Evolutionary conservation across 257 asterid species (phyloP), one percentile per base, ranked within the genome.

Genomic region (Avicennia marina): DNA sequence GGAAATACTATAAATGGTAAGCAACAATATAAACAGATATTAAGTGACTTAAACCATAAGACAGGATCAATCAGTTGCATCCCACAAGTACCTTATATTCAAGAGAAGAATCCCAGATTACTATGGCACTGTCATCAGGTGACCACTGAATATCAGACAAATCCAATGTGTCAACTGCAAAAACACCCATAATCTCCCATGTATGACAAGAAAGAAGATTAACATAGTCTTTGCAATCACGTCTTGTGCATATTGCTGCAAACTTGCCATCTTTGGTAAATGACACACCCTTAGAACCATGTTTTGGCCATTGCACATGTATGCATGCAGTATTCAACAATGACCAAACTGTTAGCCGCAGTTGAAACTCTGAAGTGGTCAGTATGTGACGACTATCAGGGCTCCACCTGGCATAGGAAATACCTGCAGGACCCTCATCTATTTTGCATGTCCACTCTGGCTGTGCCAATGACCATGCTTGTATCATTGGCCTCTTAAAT

Each of bases 401-500:
- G 71, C 98, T 89, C 98, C 98, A 93, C 86, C 96, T 83, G 2
- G 98, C 98, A 61, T 86, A 89, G 32, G 95, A 72, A 68, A 89
- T 86, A 34, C 98, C 98, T 12, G 98, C 98, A 21, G 87, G 81
- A 1, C 97, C 99, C 79, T 93, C 99, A 42, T 91, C 97, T 72
- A 89, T 89, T 71, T 93, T 93, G 69, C 99, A 89, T n/a, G 97
- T 93, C 97, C 99, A 93, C 39, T 93, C 99, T 0, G 97, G 99
- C 55, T 93, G 97, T 6, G 82, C 68, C 80, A 93, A 73, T 20
- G 97, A 89, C 98, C 98, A 93, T 17, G 95, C 98, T 73, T 93
- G 98, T 72, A 93, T 76, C 95, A 93, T 81, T 17, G 97, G 98
- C 72, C 79, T 89, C 86, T 81, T 91, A 62, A 72, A 76, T 42